These are phyloP conservation scores for Chimonanthus praecox DNA, from an alignment of 164 flowering plant genomes.

Conservation along the genomic window DNA sequence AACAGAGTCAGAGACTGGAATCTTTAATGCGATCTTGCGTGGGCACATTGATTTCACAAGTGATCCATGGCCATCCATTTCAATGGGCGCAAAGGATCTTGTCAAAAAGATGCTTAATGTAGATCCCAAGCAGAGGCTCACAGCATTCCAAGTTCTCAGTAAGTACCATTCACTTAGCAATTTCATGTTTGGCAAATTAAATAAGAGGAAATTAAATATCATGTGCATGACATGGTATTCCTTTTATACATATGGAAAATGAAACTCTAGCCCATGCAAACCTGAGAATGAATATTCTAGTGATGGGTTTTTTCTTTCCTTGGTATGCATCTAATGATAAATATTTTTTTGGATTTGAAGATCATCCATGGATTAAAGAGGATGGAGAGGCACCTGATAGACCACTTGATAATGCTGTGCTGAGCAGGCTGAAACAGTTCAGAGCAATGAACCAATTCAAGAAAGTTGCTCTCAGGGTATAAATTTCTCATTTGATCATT, in stretches of 20 bases:
- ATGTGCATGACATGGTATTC: neutral
- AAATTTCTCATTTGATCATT: neutral
- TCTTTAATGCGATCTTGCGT: slow-evolving; percentile 75
- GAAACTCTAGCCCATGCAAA: neutral
- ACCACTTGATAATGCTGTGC: slow-evolving; percentile 90
- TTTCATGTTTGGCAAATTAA: neutral
- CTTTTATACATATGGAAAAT: no score
- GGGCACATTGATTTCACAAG: slow-evolving; percentile 71
- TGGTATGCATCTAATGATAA: neutral
- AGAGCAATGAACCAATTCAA: slow-evolving; percentile 94
- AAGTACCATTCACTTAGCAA: slow-evolving; percentile 17
- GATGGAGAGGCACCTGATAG: slow-evolving; percentile 97
- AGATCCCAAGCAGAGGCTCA: slow-evolving; percentile 77
- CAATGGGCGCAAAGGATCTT: slow-evolving; percentile 79
- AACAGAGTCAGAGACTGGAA: slow-evolving; percentile 79
- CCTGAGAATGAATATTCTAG: neutral
- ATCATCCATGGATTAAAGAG: slow-evolving; percentile 98
- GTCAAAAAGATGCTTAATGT: slow-evolving; percentile 74
- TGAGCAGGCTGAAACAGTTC: slow-evolving; percentile 85
- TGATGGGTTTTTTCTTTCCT: neutral
- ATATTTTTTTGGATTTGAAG: slow-evolving; percentile 24
- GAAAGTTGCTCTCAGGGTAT: slow-evolving; percentile 93
- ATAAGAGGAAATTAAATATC: neutral
- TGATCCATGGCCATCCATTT: slow-evolving; percentile 87
- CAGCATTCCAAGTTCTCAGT: slow-evolving; percentile 84